phyloP scores from a whole-genome alignment of 768 basidiomycete species.

The Suillus sp. region DNA sequence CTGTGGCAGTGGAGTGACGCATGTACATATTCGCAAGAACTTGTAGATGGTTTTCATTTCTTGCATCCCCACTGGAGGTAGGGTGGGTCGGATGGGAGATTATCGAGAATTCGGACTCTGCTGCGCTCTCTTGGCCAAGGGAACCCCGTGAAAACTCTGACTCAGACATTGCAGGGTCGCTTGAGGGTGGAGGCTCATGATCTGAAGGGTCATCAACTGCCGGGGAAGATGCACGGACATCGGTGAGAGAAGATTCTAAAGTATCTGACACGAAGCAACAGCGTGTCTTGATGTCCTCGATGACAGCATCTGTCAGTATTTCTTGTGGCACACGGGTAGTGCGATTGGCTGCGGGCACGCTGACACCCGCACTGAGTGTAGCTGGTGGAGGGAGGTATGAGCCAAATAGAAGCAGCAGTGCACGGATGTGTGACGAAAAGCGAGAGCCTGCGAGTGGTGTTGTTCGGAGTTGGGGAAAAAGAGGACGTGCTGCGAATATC shows the following conservation, averaged over 20 bases:
- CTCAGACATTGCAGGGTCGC: constrained; percentile 64
- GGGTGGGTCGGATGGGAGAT: constrained; percentile 46
- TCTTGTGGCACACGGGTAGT: constrained; percentile 74
- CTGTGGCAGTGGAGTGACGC: constrained; percentile 76
- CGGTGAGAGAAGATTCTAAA: constrained; percentile 42
- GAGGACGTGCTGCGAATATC: constrained; percentile 89
- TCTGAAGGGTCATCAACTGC: constrained; percentile 38
- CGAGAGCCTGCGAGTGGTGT: constrained; percentile 87
- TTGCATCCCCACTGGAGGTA: constrained; percentile 20
- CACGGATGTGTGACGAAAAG: constrained; percentile 78
- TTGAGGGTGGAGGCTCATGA: constrained; percentile 45
- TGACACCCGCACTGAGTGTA: constrained; percentile 64
- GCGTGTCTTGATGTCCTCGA: constrained; percentile 90
- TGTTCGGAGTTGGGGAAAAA: constrained; percentile 80
- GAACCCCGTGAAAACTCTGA: constrained; percentile 63
- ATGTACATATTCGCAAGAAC: constrained; percentile 70
- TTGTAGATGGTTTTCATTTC: constrained; percentile 44
- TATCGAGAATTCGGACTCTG: constrained; percentile 58
- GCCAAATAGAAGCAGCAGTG: constrained; percentile 80
- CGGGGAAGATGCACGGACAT: constrained; percentile 37
- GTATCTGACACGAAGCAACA: constrained; percentile 83
- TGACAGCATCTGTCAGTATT: constrained; percentile 74
- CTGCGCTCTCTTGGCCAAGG: constrained; percentile 51
- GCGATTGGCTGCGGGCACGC: constrained; percentile 62
- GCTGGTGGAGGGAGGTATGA: constrained; percentile 83